Percentiles rank a stretch among this genome's conserved stretches.
Evolutionary conservation across 2,329 filamentous ascomycete species (phyloP).

Genomic region (Sarocladium brachiariae): DNA sequence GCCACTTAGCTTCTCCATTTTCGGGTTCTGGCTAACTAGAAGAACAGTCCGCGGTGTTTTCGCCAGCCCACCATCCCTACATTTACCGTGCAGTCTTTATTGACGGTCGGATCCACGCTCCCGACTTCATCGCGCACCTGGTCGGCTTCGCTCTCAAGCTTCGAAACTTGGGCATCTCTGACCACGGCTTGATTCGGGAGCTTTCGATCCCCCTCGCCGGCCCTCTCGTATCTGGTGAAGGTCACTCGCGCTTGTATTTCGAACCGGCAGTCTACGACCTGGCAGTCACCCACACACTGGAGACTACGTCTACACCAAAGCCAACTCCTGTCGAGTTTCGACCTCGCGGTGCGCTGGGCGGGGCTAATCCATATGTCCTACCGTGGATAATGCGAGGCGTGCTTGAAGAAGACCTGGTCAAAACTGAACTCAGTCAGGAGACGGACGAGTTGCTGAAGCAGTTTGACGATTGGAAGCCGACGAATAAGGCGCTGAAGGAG

Average conservation of each 20-base stretch:
- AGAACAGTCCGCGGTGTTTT: conserved; percentile 71
- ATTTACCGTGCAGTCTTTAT: conserved; percentile 96
- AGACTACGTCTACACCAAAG: conserved; percentile 42
- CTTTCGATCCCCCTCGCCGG: conserved; percentile 83
- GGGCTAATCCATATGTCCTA: conserved; percentile 66
- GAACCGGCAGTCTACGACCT: conserved; percentile 80
- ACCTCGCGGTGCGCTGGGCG: conserved; percentile 23
- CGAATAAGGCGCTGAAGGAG: conserved; percentile 85
- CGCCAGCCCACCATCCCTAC: conserved; percentile 80
- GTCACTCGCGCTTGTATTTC: conserved; percentile 89
- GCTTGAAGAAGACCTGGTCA: conserved; percentile 85
- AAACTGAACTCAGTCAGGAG: conserved; percentile 69
- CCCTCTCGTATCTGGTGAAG: conserved; percentile 84
- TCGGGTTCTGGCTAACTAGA: background rate
- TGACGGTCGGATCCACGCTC: conserved; percentile 83
- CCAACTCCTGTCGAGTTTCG: conserved; percentile 15
- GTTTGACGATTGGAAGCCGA: conserved; percentile 91
- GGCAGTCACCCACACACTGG: conserved; percentile 64
- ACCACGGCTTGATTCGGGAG: conserved; percentile 89
- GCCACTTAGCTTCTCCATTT: background rate
- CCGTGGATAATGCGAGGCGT: conserved; percentile 95
- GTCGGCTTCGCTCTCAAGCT: conserved; percentile 91
- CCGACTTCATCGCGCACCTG: conserved; percentile 88
- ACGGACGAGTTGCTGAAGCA: conserved; percentile 72
- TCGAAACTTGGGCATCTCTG: conserved; percentile 84